phyloP scores from a whole-genome alignment of 2,329 filamentous ascomycete genomes.

The Nothomitra cinnamomea region DNA sequence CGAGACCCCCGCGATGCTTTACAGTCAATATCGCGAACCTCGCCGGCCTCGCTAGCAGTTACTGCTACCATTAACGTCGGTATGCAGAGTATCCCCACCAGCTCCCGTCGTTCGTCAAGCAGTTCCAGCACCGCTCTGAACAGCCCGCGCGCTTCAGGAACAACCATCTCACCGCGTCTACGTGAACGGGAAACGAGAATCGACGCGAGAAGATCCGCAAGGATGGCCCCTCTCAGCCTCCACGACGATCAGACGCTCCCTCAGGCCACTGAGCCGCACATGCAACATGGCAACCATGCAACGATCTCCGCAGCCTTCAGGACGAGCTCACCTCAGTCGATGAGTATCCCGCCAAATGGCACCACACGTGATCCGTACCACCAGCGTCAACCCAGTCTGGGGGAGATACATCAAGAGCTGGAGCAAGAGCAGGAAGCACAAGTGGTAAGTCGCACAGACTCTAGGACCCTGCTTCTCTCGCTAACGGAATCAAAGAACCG shows the following conservation, averaged over 20 bases:
- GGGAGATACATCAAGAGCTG: conserved; percentile 32
- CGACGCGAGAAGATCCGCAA: neutral
- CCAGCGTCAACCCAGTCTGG: conserved; percentile 29
- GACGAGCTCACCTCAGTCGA: neutral
- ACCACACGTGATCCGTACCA: conserved; percentile 27
- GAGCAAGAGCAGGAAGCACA: conserved; percentile 35
- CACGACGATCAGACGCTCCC: neutral
- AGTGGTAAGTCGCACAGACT: conserved; percentile 22
- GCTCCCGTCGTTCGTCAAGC: conserved; percentile 24
- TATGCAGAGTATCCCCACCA: conserved; percentile 40
- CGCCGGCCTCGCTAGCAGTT: conserved; percentile 55
- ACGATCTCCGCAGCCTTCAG: neutral
- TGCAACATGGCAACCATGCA: neutral
- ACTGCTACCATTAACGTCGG: conserved; percentile 64
- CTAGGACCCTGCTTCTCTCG: conserved; percentile 1
- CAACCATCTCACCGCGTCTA: neutral
- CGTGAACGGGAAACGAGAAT: neutral
- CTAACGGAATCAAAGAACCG: conserved; percentile 24
- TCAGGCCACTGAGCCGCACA: neutral
- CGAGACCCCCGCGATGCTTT: conserved; percentile 28
- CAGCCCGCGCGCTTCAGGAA: neutral
- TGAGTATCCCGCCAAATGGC: neutral
- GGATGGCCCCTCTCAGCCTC: conserved; percentile 1
- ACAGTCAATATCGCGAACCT: conserved; percentile 44
- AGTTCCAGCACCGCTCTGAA: neutral